Percentiles rank a stretch among this genome's conserved stretches.
These are phyloP conservation scores for Ceratobasidium sp. DNA, from an alignment of 1,284 basidiomycete species.

Conservation along the genomic window DNA sequence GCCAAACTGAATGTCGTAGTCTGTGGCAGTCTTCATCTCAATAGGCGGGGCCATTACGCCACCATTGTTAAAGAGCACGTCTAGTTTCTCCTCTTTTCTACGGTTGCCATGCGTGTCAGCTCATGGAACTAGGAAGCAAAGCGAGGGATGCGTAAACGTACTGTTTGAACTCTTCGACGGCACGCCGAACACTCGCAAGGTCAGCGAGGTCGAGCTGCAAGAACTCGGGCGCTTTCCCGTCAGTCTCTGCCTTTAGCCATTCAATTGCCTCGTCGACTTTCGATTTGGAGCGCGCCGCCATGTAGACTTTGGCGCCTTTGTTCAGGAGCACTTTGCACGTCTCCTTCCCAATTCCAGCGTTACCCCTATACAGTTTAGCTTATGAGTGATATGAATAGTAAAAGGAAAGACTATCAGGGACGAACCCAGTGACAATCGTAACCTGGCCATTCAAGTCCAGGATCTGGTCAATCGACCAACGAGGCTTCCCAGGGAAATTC, in stretches of 20 bases:
- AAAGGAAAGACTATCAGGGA: neutral
- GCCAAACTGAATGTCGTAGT: constrained; percentile 72
- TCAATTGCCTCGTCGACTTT: constrained; percentile 60
- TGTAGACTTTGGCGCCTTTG: constrained; percentile 75
- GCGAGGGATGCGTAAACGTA: constrained; percentile 53
- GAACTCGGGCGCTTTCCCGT: constrained; percentile 64
- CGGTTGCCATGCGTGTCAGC: neutral
- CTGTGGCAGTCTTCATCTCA: constrained; percentile 65
- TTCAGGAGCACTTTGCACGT: constrained; percentile 59
- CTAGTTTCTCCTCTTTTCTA: constrained; percentile 65
- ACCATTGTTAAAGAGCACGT: constrained; percentile 70
- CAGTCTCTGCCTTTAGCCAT: constrained; percentile 56
- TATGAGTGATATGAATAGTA: constrained; percentile 13
- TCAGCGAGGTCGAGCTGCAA: constrained; percentile 73
- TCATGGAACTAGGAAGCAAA: neutral
- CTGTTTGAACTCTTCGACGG: constrained; percentile 68
- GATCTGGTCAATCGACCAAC: constrained; percentile 49
- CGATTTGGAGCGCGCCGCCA: constrained; percentile 67
- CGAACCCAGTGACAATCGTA: constrained; percentile 46
- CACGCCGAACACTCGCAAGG: constrained; percentile 66
- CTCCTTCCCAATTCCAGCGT: constrained; percentile 50
- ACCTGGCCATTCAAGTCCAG: constrained; percentile 47
- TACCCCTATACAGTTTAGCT: constrained; percentile 18
- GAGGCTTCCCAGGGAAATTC: constrained; percentile 48
- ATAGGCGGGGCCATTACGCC: constrained; percentile 69